Conservation (phyloP, 1,139 yeast genomes). For the Hemisphaericaspora subhashii region DNA sequence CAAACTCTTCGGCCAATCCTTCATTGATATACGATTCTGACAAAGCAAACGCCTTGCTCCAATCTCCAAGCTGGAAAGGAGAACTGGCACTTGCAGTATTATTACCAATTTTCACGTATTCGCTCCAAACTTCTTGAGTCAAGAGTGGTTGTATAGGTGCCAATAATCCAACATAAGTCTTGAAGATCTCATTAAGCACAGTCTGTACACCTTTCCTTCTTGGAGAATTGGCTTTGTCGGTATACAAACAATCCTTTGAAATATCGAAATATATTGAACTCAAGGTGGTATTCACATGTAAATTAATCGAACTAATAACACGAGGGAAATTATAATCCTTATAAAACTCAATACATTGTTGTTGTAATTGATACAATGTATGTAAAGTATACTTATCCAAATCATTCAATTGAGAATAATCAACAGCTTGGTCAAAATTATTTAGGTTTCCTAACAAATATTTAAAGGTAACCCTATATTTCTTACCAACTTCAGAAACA, state of each 20-base stretch:
- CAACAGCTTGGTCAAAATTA: slow-evolving; percentile 19
- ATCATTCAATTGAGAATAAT: slow-evolving; percentile 43
- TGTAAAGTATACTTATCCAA: slow-evolving; percentile 69
- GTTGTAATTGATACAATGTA: slow-evolving; percentile 51
- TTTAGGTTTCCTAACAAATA: slow-evolving; percentile 77
- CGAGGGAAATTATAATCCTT: slow-evolving; percentile 63
- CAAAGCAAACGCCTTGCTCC: slow-evolving; percentile 29
- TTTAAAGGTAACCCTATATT: slow-evolving; percentile 77
- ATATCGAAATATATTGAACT: slow-evolving; percentile 87
- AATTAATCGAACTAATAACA: slow-evolving; percentile 61
- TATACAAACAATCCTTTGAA: slow-evolving; percentile 81
- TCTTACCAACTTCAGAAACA: slow-evolving; percentile 78
- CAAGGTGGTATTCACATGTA: slow-evolving; percentile 71
- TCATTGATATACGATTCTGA: slow-evolving; percentile 26
- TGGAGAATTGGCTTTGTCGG: slow-evolving; percentile 50
- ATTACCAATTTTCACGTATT: slow-evolving; percentile 38
- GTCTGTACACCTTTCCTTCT: slow-evolving; percentile 71
- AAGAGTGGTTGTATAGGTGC: slow-evolving; percentile 83
- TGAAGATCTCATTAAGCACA: slow-evolving; percentile 62
- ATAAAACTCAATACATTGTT: slow-evolving; percentile 46
- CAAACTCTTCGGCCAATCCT: slow-evolving; percentile 41
- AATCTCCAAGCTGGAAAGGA: slow-evolving; percentile 53
- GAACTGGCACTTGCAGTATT: slow-evolving; percentile 31
- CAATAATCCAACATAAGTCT: slow-evolving; percentile 61
- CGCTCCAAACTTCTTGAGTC: slow-evolving; percentile 86